Evolutionary conservation across 805 yeast species (phyloP), one percentile per base, ranked within the genome.

Genomic region (Wickerhamomyces rabaulensis): DNA sequence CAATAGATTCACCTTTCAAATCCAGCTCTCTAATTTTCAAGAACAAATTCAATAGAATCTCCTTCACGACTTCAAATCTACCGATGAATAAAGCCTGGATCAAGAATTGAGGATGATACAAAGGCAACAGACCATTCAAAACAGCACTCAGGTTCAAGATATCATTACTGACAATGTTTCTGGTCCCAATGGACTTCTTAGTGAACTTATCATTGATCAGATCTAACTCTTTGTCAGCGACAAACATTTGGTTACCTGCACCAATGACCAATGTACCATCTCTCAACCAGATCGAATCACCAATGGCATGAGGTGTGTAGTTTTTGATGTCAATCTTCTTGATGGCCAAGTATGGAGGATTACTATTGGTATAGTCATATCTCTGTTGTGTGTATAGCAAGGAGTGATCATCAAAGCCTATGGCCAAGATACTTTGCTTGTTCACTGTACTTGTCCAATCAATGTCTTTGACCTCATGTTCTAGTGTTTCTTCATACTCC

Each of bases 91-190:
- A 62, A 5, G 82, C 69, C 62, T 91, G 96, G 40, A 89, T 82
- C 41, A 91, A 64, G 44, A 88, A 75, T 62, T 90, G 96, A 0
- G 98, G 98, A 58, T 92, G 97, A 55, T 87, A 91, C 1, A 89
- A 67, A 0, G 97, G 97, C 15, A 92, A 63, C 0, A 95, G 94
- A 27, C 97, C 97, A 66, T 91, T 91, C 46, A 91, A 66, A 5
- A 90, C 82, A 15, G 87, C 70, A 42, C 84, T 86, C 47, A 91
- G 70, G 54, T 84, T 85, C 49, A 87, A 75, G 3, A 91, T 75
- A 58, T 65, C 72, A 57, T 71, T 71, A 2, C 73, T 68, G 10
- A 80, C 70, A 38, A 81, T 80, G 48, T 71, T 76, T 49, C 82
- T 69, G 1, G 87, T 70, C 0, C 85, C 84, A 41, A 84, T 71